Evolutionary conservation across 768 basidiomycete species (phyloP), one percentile per base, ranked within the genome.

Genomic region (Clathrus columnatus): DNA sequence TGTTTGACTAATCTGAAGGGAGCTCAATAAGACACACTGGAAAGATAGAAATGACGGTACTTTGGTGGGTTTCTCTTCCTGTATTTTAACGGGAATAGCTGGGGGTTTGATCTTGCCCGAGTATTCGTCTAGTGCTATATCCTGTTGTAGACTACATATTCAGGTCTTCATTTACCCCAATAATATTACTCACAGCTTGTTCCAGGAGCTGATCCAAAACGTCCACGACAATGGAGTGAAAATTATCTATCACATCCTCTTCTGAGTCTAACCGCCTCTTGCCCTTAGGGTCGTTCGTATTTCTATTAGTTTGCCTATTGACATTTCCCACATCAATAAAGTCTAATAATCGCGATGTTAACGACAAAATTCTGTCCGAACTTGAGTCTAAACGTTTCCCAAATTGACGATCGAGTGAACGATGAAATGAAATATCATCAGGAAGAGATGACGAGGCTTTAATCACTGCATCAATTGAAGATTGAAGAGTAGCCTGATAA

Each of bases 201-300:
- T 98, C 96, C 57, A 96, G 68, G 51, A 97, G 67, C 47, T 79
- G 76, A 65, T 99, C 95, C 76, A 95, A 80, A 0, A 81, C 73
- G 64, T 92, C 90, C n/a, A 90, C 85, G 1, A 95, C 76, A 20
- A 81, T 68, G 17, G 80, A 73, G 60, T 87, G 79, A 66, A 92
- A 95, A 60, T 80, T 82, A 66, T 96, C 94, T 28, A 89, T 69
- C 2, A 94, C 78, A 69, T 93, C 87, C 61, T 96, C 91, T 63
- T 87, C 79, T 54, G 73, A 79, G 54, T 77, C 73, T 50, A 87
- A 62, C 61, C 73, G 76, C 18, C 69, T 72, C 63, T 83, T 82
- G 24, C 77, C 79, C 66, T 83, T 83, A 26, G 71, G 69, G 49
- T 70, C 71, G 21, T 61, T 60, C 27, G 60, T 59, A 64, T 28